A percentile compares a stretch with the other conserved stretches of the same genome.
These are phyloP conservation scores for Colletotrichum plurivorum DNA, from an alignment of 2,329 filamentous ascomycete genomes.

Conservation along the genomic window DNA sequence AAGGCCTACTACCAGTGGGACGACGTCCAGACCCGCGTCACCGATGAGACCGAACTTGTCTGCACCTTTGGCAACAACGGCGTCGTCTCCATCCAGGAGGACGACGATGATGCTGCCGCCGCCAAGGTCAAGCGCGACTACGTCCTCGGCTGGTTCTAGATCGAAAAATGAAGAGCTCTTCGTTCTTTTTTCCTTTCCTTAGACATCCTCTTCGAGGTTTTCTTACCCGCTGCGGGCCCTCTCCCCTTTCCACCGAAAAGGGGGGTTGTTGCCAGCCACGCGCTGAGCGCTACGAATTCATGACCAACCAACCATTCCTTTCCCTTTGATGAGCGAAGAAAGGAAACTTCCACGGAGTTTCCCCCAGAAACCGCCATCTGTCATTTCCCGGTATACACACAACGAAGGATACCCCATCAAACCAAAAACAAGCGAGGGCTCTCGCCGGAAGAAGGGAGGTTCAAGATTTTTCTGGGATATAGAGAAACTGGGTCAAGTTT, in stretches of 20 bases:
- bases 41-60: conserved; percentile 62
- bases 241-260: too few relatives aligned
- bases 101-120: conserved; percentile 34
- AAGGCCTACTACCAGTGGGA: conserved; percentile 67
- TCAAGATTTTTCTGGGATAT: conserved; percentile 15
- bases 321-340: conserved; percentile 14
- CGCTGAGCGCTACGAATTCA: conserved; percentile 39
- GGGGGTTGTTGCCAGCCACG: neutral
- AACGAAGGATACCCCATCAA: conserved; percentile 30
- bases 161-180: neutral
- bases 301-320: conserved; percentile 4
- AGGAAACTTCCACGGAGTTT: conserved; percentile 8
- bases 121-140: conserved; percentile 49
- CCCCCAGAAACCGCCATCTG: conserved; percentile 11
- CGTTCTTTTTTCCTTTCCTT: neutral
- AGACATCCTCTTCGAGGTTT: neutral
- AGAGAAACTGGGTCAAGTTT: conserved; percentile 3
- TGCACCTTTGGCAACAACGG: conserved; percentile 62
- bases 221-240: too few relatives aligned
- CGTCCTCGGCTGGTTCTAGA: conserved; percentile 48
- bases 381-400: conserved; percentile 8
- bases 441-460: conserved; percentile 6
- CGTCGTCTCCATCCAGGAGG: conserved; percentile 41
- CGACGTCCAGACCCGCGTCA: conserved; percentile 70
- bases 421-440: conserved; percentile 15